These are phyloP conservation scores for Ophiosphaerella herpotricha DNA, from an alignment of 2,329 filamentous ascomycete species.

Conservation along the genomic window DNA sequence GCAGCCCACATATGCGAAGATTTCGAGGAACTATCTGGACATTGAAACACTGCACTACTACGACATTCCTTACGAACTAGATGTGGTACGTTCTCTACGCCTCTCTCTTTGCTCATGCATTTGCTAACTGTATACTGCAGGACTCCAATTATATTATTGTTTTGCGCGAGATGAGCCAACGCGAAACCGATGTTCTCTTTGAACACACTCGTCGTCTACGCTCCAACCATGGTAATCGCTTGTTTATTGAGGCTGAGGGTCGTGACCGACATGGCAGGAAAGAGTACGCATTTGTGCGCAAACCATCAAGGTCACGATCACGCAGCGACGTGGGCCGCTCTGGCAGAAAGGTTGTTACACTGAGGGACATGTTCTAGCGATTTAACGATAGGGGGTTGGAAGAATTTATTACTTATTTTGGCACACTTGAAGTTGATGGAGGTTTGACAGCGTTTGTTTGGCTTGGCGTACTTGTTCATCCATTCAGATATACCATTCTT, in stretches of 20 bases:
- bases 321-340: slow-evolving; percentile 37
- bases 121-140: slow-evolving; percentile 14
- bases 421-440: background rate
- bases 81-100: slow-evolving; percentile 47
- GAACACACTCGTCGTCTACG: slow-evolving; percentile 56
- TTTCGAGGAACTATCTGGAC: slow-evolving; percentile 52
- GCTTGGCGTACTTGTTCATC: background rate
- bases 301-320: slow-evolving; percentile 35
- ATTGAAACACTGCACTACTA: slow-evolving; percentile 55
- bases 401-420: background rate
- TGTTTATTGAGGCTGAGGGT: slow-evolving; percentile 51
- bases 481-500: slow-evolving; percentile 12
- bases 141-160: slow-evolving; percentile 57
- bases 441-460: background rate
- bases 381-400: slow-evolving; percentile 3
- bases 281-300: slow-evolving; percentile 53
- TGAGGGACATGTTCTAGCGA: slow-evolving; percentile 41
- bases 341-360: slow-evolving; percentile 34
- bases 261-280: slow-evolving; percentile 43
- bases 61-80: slow-evolving; percentile 54
- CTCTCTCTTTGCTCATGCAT: background rate
- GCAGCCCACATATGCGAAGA: slow-evolving; percentile 53
- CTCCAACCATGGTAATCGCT: slow-evolving; percentile 26
- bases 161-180: slow-evolving; percentile 54
- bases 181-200: slow-evolving; percentile 56